A percentile compares a stretch with the other conserved stretches of the same genome.
These are phyloP conservation scores for Malus hybrid DNA, from an alignment of 331 rosid species.

Conservation along the genomic window DNA sequence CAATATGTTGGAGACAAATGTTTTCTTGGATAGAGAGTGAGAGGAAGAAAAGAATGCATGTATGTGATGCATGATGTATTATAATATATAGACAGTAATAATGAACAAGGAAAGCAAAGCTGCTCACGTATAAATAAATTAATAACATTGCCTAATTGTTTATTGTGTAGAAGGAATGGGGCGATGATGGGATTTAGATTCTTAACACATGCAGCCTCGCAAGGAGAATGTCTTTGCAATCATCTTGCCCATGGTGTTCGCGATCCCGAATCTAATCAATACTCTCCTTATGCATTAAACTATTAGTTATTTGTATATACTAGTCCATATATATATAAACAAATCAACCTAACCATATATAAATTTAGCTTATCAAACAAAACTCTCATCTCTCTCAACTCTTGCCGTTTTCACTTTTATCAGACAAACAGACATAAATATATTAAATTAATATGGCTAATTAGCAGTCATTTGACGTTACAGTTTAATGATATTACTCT, in stretches of 20 bases:
- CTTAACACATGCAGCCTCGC: slow-evolving; percentile 71
- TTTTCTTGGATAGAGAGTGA: background rate
- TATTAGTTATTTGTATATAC: background rate
- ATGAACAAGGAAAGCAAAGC: slow-evolving; percentile 21
- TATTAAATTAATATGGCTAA: too few species aligned
- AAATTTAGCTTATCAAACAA: background rate
- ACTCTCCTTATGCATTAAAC: slow-evolving; percentile 16
- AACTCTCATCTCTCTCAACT: background rate
- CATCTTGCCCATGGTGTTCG: slow-evolving; percentile 53
- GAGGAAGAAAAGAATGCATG: background rate
- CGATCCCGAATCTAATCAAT: slow-evolving; percentile 46
- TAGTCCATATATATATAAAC: background rate
- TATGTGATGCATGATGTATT: slow-evolving; percentile 10
- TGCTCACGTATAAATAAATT: background rate
- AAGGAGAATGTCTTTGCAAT: slow-evolving; percentile 56
- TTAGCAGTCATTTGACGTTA: background rate
- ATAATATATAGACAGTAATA: slow-evolving; percentile 2
- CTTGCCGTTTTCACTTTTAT: background rate
- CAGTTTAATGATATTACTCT: too few species aligned
- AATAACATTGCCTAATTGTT: background rate
- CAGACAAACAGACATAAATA: background rate
- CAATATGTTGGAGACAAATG: slow-evolving; percentile 18
- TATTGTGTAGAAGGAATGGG: slow-evolving; percentile 12
- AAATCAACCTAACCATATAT: background rate
- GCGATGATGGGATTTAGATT: slow-evolving; percentile 57